Conservation (phyloP, 305 asterid species). For the Fraxinus albicans region DNA sequence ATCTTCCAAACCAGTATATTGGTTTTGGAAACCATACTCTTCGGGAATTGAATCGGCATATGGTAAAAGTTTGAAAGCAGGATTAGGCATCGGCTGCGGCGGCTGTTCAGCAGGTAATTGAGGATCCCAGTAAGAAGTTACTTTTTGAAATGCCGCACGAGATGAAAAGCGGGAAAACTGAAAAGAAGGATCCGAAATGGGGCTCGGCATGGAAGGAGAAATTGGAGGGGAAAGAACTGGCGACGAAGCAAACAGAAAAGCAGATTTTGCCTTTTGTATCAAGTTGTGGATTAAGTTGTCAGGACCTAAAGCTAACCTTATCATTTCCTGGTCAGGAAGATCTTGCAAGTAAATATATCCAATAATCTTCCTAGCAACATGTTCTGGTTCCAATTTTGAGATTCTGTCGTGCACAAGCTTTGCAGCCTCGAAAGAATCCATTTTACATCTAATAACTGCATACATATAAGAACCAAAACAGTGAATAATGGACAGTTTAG, state of each 20-base stretch:
- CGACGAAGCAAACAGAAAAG: slow-evolving; percentile 32
- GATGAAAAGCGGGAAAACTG: slow-evolving; percentile 37
- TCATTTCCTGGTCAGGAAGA: slow-evolving; percentile 68
- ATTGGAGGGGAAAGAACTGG: slow-evolving; percentile 50
- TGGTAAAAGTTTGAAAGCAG: slow-evolving; percentile 30
- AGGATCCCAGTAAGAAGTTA: slow-evolving; percentile 43
- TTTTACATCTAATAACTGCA: not conserved
- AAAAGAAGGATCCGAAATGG: slow-evolving; percentile 39
- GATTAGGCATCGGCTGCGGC: slow-evolving; percentile 34
- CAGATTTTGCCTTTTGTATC: slow-evolving; percentile 48
- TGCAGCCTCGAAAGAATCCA: slow-evolving; percentile 49
- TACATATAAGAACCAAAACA: slow-evolving; percentile 15
- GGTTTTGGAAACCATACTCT: slow-evolving; percentile 32
- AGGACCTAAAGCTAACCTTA: slow-evolving; percentile 79
- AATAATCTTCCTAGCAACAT: slow-evolving; percentile 59
- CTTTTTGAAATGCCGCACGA: slow-evolving; percentile 27
- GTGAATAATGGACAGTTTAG: not conserved
- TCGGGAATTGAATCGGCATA: slow-evolving; percentile 36
- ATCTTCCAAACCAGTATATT: slow-evolving; percentile 36
- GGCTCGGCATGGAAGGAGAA: slow-evolving; percentile 49
- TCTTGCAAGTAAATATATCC: slow-evolving; percentile 58
- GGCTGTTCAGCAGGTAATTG: slow-evolving; percentile 15
- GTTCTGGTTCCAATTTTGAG: slow-evolving; percentile 55
- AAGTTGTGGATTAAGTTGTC: slow-evolving; percentile 51
- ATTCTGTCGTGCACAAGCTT: slow-evolving; percentile 48